Conservation (phyloP, 352 stramenopile species). For the Phytophthora pluvialis region DNA sequence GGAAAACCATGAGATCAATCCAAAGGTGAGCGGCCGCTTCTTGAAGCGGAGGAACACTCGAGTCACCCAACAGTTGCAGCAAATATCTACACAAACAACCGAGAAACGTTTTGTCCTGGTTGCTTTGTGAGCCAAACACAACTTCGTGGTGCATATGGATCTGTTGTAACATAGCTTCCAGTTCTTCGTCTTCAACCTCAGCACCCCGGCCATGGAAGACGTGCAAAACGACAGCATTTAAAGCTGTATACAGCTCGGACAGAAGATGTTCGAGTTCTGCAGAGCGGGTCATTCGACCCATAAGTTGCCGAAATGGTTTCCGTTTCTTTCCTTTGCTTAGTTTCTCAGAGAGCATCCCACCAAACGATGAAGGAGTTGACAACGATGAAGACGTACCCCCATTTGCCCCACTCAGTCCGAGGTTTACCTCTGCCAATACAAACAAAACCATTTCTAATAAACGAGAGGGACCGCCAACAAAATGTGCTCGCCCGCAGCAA, state of each 20-base stretch:
- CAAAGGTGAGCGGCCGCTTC: slow-evolving; percentile 62
- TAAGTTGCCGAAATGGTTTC: slow-evolving; percentile 51
- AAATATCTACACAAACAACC: slow-evolving; percentile 69
- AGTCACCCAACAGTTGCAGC: slow-evolving; percentile 55
- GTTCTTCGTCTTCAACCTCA: slow-evolving; percentile 56
- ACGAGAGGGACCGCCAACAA: slow-evolving; percentile 52
- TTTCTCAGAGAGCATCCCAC: slow-evolving; percentile 61
- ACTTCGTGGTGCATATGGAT: slow-evolving; percentile 67
- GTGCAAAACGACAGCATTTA: slow-evolving; percentile 72
- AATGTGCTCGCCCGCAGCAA: slow-evolving; percentile 64
- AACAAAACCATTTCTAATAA: slow-evolving; percentile 72
- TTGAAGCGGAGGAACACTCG: slow-evolving; percentile 44
- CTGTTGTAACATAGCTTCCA: slow-evolving; percentile 60
- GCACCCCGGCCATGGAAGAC: slow-evolving; percentile 59
- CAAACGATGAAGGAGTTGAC: slow-evolving; percentile 41
- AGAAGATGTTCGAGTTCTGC: slow-evolving; percentile 59
- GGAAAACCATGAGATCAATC: slow-evolving; percentile 76
- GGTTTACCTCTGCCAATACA: slow-evolving; percentile 54
- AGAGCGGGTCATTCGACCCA: slow-evolving; percentile 63
- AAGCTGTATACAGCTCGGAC: slow-evolving; percentile 53
- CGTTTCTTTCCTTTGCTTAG: slow-evolving; percentile 62
- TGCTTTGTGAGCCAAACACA: slow-evolving; percentile 58
- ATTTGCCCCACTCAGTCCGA: slow-evolving; percentile 36
- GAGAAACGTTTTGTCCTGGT: slow-evolving; percentile 67
- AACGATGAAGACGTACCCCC: slow-evolving; percentile 21